Conservation (phyloP, 768 basidiomycete species). For the Lentinula guzmanii region DNA sequence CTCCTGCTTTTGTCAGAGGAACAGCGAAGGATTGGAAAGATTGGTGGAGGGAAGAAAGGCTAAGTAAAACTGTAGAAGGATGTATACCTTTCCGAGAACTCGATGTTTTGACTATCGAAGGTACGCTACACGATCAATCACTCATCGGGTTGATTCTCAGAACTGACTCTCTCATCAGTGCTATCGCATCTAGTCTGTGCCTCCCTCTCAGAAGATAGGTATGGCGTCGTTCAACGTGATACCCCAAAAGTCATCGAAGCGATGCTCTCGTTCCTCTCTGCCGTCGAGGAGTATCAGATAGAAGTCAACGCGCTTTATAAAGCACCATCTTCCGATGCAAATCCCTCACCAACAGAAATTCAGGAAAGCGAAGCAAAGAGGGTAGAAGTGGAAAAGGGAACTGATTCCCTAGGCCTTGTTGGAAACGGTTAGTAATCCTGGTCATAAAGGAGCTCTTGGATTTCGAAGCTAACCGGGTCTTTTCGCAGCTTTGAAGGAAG, state of each 20-base stretch:
- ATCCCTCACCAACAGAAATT: slow-evolving; percentile 26
- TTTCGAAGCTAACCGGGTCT: not conserved
- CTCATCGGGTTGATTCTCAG: not conserved
- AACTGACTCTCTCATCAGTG: slow-evolving; percentile 29
- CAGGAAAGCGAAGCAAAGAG: slow-evolving; percentile 30
- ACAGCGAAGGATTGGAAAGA: slow-evolving; percentile 15
- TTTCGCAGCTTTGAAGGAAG: slow-evolving; percentile 55
- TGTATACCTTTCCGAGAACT: slow-evolving; percentile 57
- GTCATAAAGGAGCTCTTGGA: not conserved
- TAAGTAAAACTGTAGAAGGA: slow-evolving; percentile 45
- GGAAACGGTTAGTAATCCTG: slow-evolving; percentile 46
- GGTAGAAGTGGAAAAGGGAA: slow-evolving; percentile 49
- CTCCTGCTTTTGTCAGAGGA: slow-evolving; percentile 26
- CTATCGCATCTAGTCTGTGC: slow-evolving; percentile 63
- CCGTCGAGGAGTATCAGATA: slow-evolving; percentile 57
- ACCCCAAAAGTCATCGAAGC: slow-evolving; percentile 80
- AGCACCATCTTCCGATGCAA: slow-evolving; percentile 29
- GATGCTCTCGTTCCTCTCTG: slow-evolving; percentile 57
- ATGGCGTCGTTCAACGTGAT: slow-evolving; percentile 80
- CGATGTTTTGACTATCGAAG: slow-evolving; percentile 57
- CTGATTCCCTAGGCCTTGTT: slow-evolving; percentile 46
- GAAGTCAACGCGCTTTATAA: slow-evolving; percentile 41
- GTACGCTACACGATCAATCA: slow-evolving; percentile 27
- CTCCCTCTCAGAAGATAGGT: slow-evolving; percentile 75
- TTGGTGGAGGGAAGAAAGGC: slow-evolving; percentile 59